Evolutionary conservation across 2,329 filamentous ascomycete genomes (phyloP).

Genomic region (Trichoderma sp.): DNA sequence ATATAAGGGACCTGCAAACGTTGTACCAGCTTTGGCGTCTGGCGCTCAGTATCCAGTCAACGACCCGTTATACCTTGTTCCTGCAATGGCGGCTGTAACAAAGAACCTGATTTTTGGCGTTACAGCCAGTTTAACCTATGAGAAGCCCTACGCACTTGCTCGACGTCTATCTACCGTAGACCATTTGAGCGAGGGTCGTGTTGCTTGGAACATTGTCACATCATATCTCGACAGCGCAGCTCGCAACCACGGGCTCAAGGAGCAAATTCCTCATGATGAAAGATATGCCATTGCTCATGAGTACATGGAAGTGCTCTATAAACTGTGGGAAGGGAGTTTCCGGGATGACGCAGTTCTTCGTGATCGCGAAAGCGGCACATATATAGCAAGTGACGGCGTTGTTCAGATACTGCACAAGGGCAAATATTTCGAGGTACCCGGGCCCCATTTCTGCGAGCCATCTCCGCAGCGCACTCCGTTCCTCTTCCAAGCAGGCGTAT

Average conservation of each 20-base stretch:
- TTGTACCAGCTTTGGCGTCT: slow-evolving; percentile 57
- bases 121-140: slow-evolving; percentile 65
- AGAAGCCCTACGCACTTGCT: slow-evolving; percentile 64
- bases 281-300: slow-evolving; percentile 26
- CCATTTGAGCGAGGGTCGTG: slow-evolving; percentile 62
- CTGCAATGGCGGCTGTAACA: slow-evolving; percentile 68
- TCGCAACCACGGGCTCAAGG: slow-evolving; percentile 22
- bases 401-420: slow-evolving; percentile 26
- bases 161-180: slow-evolving; percentile 66
- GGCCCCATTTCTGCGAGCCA: slow-evolving; percentile 26
- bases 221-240: slow-evolving; percentile 26
- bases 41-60: slow-evolving; percentile 69
- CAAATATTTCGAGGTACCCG: slow-evolving; percentile 25
- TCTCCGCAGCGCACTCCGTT: slow-evolving; percentile 26
- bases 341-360: slow-evolving; percentile 23
- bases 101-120: slow-evolving; percentile 66
- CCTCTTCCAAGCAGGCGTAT: slow-evolving; percentile 26
- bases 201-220: slow-evolving; percentile 71
- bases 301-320: slow-evolving; percentile 26
- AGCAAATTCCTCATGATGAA: slow-evolving; percentile 27
- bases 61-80: slow-evolving; percentile 62
- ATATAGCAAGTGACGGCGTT: slow-evolving; percentile 19
- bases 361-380: slow-evolving; percentile 15
- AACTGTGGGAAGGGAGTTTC: slow-evolving; percentile 27
- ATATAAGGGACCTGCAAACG: slow-evolving; percentile 62